Evolutionary conservation across 2,329 filamentous ascomycete genomes (phyloP), one percentile per base, ranked within the genome.

Genomic region (Fonsecaea monophora): DNA sequence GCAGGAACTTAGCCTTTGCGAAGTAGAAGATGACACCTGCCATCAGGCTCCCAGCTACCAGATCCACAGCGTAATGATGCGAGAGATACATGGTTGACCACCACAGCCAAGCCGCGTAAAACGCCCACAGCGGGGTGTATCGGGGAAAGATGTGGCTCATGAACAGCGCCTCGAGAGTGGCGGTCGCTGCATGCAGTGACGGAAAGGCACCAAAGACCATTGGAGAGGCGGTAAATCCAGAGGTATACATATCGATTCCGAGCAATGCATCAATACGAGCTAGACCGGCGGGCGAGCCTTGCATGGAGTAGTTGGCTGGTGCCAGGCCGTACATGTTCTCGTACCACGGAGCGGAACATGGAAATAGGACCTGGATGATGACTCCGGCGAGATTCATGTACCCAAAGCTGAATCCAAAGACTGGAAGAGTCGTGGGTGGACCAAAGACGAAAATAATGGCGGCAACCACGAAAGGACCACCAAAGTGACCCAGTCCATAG

Each of bases 51-150:
- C 94, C 94, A 40, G 87, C 92, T 32, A 97, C 92, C 59, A 98
- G 84, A 78, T 98, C 94, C 48, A 98, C 91, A 37, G 94, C 94
- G 77, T 98, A 98, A 82, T 98, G 94, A 80, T 98, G 94, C 75
- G 92, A 96, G 60, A 98, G 87, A 77, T 98, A 97, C 92, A 98
- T 97, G 73, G 94, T 98, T 12, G 94, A 91, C 93, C 94, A 98
- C 92, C 93, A 97, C 74, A 97, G 89, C 94, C 94, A 97, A 76
- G 91, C 86, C 53, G 91, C 90, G 79, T 97, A 98, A 70, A 86
- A 84, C 70, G 94, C 86, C 80, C 96, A 96, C 61, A 95, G 80
- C 12, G 90, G 88, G 72, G 91, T 89, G 72, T 96, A 86, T 68
- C 87, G 88, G 4, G 94, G 94, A 83, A 98, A 97, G 77, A 92